A percentile compares a stretch with the other conserved stretches of the same genome.
Evolutionary conservation across 2,329 filamentous ascomycete species (phyloP).

Genomic region (Knufia petricola): DNA sequence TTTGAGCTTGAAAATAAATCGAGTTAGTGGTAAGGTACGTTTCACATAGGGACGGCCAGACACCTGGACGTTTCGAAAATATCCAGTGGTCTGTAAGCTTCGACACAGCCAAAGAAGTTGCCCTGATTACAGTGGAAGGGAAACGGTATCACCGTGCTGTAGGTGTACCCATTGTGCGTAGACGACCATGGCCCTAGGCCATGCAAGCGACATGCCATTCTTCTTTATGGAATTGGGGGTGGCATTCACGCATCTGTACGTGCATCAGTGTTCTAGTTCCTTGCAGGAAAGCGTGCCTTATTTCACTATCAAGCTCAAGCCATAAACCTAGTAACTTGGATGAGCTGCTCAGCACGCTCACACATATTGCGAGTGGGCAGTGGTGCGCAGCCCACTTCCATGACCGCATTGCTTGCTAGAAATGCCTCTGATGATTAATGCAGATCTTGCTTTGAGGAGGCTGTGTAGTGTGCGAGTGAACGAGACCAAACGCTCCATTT

Average conservation of each 20-base stretch:
- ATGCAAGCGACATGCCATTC: slow-evolving; percentile 30
- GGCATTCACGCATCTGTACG: slow-evolving; percentile 28
- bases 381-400: not conserved
- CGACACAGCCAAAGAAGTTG: slow-evolving; percentile 26
- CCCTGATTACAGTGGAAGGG: slow-evolving; percentile 32
- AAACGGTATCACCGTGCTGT: slow-evolving; percentile 30
- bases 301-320: slow-evolving; percentile 31
- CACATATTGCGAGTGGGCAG: slow-evolving; percentile 30
- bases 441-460: not conserved
- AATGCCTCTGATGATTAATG: not conserved
- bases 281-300: too few relatives aligned
- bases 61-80: slow-evolving; percentile 37
- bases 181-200: slow-evolving; percentile 36
- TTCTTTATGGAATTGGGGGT: slow-evolving; percentile 32
- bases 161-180: slow-evolving; percentile 43
- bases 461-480: not conserved
- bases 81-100: slow-evolving; percentile 39
- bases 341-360: slow-evolving; percentile 38
- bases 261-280: too few relatives aligned
- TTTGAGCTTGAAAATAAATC: slow-evolving; percentile 31
- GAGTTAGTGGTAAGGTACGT: slow-evolving; percentile 33
- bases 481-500: not conserved
- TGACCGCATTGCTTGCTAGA: slow-evolving; percentile 4
- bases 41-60: slow-evolving; percentile 43
- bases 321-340: slow-evolving; percentile 31